phyloP scores from a whole-genome alignment of 1,284 basidiomycete genomes.

The Cryptococcus jaspeensis region DNA sequence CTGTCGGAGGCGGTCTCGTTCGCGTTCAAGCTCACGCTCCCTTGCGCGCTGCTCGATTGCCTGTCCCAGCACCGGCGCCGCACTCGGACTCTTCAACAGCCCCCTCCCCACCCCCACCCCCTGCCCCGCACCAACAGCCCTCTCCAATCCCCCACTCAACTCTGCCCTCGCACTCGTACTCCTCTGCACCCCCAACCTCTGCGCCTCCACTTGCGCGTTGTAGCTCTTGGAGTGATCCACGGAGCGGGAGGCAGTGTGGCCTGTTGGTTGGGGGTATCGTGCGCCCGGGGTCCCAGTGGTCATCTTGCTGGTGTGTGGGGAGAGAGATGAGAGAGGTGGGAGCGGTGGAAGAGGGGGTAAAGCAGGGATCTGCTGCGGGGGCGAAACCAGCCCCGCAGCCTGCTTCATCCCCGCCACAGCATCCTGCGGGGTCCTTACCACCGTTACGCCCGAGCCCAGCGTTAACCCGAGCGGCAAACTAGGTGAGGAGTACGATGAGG shows the following conservation, averaged over 20 bases:
- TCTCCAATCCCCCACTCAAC: not conserved
- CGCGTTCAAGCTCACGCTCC: no score
- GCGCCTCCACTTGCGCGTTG: not conserved
- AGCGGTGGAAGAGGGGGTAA: not conserved
- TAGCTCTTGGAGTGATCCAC: not conserved
- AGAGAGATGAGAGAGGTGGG: not conserved
- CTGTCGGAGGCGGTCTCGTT: no score
- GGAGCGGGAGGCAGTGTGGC: not conserved
- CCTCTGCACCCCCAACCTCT: not conserved
- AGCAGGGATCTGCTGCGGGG: not conserved
- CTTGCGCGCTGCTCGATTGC: not conserved
- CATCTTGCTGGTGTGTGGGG: not conserved
- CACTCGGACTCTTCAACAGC: not conserved
- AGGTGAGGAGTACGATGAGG: not conserved
- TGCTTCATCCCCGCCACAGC: constrained; percentile 23
- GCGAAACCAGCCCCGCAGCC: not conserved
- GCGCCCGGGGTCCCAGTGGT: no score
- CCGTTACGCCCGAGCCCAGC: constrained; percentile 18
- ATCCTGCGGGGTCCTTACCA: constrained; percentile 33
- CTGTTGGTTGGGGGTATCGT: no score
- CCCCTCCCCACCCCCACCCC: not conserved
- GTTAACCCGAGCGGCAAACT: not conserved
- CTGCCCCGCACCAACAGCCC: not conserved
- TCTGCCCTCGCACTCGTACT: constrained; percentile 1
- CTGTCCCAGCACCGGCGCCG: not conserved